Evolutionary conservation across 345 rosid species (phyloP).

Genomic region (Erucastrum elatum): DNA sequence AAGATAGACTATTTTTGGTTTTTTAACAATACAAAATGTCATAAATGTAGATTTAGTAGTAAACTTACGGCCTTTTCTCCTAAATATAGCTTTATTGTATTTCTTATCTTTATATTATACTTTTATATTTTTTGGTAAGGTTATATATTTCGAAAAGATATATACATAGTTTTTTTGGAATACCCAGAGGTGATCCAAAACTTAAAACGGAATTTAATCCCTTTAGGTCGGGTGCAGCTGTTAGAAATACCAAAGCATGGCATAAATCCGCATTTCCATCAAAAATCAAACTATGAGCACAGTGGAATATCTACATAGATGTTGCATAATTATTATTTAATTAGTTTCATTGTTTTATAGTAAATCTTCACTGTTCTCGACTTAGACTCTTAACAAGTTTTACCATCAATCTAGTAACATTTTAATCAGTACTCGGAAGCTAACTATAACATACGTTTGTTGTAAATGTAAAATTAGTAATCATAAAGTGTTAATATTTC

Average conservation of each 20-base stretch:
- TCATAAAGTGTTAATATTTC: background rate
- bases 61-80: background rate
- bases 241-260: background rate
- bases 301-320: background rate
- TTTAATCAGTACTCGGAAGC: background rate
- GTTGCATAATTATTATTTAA: background rate
- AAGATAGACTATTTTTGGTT: background rate
- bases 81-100: background rate
- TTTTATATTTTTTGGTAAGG: background rate
- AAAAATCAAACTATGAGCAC: background rate
- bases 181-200: background rate
- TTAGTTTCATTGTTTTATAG: background rate
- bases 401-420: background rate
- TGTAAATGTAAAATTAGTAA: background rate
- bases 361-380: background rate
- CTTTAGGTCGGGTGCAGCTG: background rate
- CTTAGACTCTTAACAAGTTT: background rate
- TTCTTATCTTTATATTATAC: background rate
- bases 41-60: background rate
- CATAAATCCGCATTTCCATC: background rate
- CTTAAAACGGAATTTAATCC: too few relatives aligned
- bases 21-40: background rate
- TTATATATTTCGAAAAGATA: background rate
- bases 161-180: background rate
- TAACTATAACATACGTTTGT: background rate